These are phyloP conservation scores for Pleurotus giganteus DNA, from an alignment of 768 basidiomycete species.

Conservation along the genomic window DNA sequence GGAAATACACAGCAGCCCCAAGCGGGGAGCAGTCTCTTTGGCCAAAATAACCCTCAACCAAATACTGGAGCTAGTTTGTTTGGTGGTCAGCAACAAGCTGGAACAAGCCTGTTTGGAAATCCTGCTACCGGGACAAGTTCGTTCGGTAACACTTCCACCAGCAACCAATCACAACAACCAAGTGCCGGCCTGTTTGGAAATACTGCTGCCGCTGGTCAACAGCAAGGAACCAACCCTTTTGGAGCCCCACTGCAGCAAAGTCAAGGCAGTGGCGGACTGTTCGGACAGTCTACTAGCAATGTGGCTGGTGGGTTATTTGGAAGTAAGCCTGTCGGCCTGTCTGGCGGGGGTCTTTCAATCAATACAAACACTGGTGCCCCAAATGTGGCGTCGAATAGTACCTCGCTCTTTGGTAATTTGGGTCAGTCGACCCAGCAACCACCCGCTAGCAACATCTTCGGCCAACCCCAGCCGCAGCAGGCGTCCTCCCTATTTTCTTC, in stretches of 20 bases:
- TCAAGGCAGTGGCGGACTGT: conserved; percentile 23
- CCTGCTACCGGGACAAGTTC: conserved; percentile 5
- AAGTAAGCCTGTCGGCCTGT: conserved; percentile 23
- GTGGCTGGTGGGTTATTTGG: conserved; percentile 28
- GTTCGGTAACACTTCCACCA: conserved; percentile 14
- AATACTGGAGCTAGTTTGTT: conserved; percentile 21
- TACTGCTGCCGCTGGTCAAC: background rate
- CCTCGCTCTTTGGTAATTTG: conserved; percentile 22
- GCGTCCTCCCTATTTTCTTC: conserved; percentile 27
- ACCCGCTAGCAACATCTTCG: conserved; percentile 25
- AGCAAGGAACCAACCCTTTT: background rate
- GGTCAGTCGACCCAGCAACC: conserved; percentile 20
- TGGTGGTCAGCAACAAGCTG: conserved; percentile 16
- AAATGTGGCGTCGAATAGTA: conserved; percentile 7
- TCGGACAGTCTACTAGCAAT: conserved; percentile 22
- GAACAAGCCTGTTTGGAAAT: conserved; percentile 12
- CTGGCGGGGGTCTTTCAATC: conserved; percentile 19
- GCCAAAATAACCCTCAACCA: conserved; percentile 12
- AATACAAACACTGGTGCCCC: conserved; percentile 26
- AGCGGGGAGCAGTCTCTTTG: conserved; percentile 9
- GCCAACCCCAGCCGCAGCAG: conserved; percentile 24
- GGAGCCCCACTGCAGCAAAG: conserved; percentile 14
- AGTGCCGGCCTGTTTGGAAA: conserved; percentile 25
- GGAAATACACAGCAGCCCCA: conserved; percentile 3
- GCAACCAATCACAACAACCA: conserved; percentile 18